Base-by-base conservation (phyloP, 225 moss, liverwort and hornwort genomes). In the Bryoerythrophyllum caledonicum region DNA sequence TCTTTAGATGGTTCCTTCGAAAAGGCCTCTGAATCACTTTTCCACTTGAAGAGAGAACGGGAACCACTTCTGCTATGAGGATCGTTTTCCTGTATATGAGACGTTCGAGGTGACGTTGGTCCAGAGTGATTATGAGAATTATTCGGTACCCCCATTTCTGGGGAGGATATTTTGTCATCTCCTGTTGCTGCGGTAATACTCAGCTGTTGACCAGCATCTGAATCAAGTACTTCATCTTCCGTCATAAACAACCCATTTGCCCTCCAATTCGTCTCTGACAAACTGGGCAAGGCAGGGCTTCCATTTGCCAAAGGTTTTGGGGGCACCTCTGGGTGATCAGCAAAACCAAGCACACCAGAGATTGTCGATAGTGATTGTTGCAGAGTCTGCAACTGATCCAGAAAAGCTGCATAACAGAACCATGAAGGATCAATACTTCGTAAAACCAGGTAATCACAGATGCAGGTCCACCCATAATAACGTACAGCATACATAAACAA, bases 361-460 rank as follows among this genome's bases (percentile, higher is more conserved):
- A 97, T 97, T 16, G 87, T 85, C 75, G 97, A 91, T 65, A 97
- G 68, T 52, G 97, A 97, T 60, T 91, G 97, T 64, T 97, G 97
- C 77, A 97, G 71, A 23, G 86, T 81, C 51, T 97, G 94, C 71
- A 97, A 67, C 53, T 97, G 97, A 69, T 97, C 92, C 85, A 97
- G 81, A 80, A 97, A 97, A 81, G 87, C 97, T 97, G 91, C 77
- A 73, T 40, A 71, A 58, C 32, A 81, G 41, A 57, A 56, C 59
- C 32, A 81, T 68, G 32, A 17, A 55, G 20, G 41, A 58, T 75
- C 58, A 60, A 68, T 53, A 64, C 63, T 52, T 64, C 24, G 15
- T 48, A 10, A 66, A 55, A 55, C 30, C 20, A 34, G 10, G 38
- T 23, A 2, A 55, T 21, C 4, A 34, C 10, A 63, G 9, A 78